Evolutionary conservation across 108 stramenopile species (phyloP), one percentile per base, ranked within the genome.

Genomic region (Pseudonitzschia multiseries): DNA sequence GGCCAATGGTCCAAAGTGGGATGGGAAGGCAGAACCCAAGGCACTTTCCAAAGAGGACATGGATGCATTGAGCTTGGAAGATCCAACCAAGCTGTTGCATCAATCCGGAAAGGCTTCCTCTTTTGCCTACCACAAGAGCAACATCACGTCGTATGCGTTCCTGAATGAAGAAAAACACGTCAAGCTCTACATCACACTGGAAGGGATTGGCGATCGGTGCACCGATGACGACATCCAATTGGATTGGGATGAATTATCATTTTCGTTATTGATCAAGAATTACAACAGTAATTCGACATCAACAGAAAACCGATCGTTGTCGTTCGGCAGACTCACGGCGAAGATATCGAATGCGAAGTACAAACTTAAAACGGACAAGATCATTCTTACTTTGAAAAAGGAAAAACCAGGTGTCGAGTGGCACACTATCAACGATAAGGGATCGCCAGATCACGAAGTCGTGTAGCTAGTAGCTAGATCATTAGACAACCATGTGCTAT

Each of bases 131-230:
- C 67, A 79, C 65, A 93, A 91, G 57, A 83, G 81, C 67, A 94
- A 88, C 80, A 94, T 94, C 57, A 94, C 89, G 44, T 84, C 87
- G 36, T 94, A 94, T 75, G 89, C 93, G 24, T 94, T 94, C 66
- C 60, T 79, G 1, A 86, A 94, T 54, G 90, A 88, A 56, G 88
- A 77, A 3, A 78, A 72, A 29, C 83, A 65, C 27, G 88, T 94
- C n/a, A 89, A 88, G 51, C 71, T 94, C 8, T 94, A 92, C 73
- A 81, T 94, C 43, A 76, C 85, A 24, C 28, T 94, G 50, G 79
- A 87, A 18, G 86, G 82, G 15, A 79, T 91, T 1, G 89, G 88
- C 5, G 78, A 89, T 43, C 69, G 66, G 28, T 89, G 84, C 57
- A 75, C 68, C 10, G 74, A 74, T 12, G 84, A 82, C 12, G 83